Conservation (phyloP, 73 alveolate genomes). For the Paramecium pentaurelia region DNA sequence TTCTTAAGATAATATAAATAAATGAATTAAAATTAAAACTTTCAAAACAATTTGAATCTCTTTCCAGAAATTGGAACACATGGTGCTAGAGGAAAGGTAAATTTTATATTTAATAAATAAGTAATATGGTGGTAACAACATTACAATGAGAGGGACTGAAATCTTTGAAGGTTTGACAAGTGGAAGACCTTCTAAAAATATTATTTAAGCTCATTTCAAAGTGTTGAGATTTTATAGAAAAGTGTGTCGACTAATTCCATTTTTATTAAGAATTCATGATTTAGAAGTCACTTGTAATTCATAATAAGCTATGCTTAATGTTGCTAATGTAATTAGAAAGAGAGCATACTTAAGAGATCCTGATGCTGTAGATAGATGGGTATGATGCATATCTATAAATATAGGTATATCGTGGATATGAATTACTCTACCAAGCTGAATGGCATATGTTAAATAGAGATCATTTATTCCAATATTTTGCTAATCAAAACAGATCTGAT, state of each 20-base stretch:
- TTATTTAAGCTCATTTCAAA: constrained; percentile 48
- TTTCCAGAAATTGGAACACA: constrained; percentile 24
- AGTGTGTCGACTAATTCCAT: constrained; percentile 54
- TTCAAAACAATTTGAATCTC: neutral
- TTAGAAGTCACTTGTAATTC: constrained; percentile 32
- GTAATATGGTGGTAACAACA: constrained; percentile 58
- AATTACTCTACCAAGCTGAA: constrained; percentile 51
- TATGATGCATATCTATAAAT: neutral
- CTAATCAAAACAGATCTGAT: constrained; percentile 26
- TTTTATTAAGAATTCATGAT: constrained; percentile 51
- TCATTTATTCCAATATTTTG: constrained; percentile 46
- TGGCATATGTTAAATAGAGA: constrained; percentile 47
- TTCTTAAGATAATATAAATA: neutral
- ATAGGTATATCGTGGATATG: constrained; percentile 38
- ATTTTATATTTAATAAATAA: neutral
- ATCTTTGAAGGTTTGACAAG: constrained; percentile 47
- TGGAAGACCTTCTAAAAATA: constrained; percentile 52
- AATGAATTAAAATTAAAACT: constrained; percentile 4
- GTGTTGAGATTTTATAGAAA: constrained; percentile 54
- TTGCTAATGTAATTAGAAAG: constrained; percentile 43
- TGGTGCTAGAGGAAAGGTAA: constrained; percentile 35
- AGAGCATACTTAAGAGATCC: constrained; percentile 53
- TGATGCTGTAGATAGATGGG: constrained; percentile 47
- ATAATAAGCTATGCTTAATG: constrained; percentile 53
- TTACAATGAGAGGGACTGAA: constrained; percentile 58